These are phyloP conservation scores for Ganoderma leucocontextum DNA, from an alignment of 1,284 basidiomycete genomes.

Conservation along the genomic window DNA sequence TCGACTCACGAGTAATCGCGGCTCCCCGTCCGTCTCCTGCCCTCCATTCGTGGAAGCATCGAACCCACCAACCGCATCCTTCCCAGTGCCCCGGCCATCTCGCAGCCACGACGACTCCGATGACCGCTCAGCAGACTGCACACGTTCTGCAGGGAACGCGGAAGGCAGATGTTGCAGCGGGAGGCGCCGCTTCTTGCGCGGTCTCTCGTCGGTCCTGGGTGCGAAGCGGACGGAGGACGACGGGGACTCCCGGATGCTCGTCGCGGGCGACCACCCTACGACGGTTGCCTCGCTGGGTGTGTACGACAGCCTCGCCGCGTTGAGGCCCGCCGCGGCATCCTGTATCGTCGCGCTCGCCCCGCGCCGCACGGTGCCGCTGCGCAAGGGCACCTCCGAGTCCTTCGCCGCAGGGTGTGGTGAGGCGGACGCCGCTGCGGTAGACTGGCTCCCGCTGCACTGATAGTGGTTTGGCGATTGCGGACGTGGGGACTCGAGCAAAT, in stretches of 20 bases:
- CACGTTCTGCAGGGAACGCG: not conserved
- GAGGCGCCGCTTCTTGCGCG: not conserved
- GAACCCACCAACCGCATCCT: not conserved
- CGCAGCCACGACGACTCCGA: not conserved
- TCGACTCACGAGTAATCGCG: not conserved
- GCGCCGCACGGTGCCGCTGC: not conserved
- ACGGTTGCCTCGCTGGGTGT: conserved; percentile 2
- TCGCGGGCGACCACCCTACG: not conserved
- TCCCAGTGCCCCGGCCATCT: not conserved
- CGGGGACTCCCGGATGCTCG: not conserved
- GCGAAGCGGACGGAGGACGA: conserved; percentile 3
- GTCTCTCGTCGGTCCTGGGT: not conserved
- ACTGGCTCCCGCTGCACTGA: not conserved
- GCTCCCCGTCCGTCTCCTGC: not conserved
- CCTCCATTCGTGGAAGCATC: not conserved
- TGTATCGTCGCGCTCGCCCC: not conserved
- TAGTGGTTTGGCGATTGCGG: not conserved
- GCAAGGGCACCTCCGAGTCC: not conserved
- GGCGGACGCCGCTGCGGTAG: not conserved
- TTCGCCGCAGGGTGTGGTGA: not conserved
- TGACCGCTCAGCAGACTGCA: not conserved
- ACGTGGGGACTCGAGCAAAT: not conserved
- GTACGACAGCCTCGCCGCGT: not conserved
- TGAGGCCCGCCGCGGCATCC: not conserved
- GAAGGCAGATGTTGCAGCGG: not conserved